Percentiles rank a stretch among this genome's conserved stretches.
These are phyloP conservation scores for Haplosporangium gracile DNA, from an alignment of 192 early-diverging fungal genomes.

Conservation along the genomic window DNA sequence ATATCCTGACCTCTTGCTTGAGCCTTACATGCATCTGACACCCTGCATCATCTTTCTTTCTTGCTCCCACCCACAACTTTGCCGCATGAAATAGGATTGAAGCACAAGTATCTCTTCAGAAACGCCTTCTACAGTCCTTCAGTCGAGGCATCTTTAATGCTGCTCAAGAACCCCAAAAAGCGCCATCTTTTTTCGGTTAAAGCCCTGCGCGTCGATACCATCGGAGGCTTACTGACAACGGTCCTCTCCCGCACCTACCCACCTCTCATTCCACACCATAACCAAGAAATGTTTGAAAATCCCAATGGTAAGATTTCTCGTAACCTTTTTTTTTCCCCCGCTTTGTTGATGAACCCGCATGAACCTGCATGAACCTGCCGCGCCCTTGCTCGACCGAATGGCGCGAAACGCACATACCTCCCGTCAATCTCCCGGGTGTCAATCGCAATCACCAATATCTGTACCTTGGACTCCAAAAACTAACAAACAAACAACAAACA, in stretches of 20 bases:
- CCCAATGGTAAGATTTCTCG: conserved; percentile 38
- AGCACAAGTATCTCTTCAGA: conserved; percentile 42
- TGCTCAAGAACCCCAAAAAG: conserved; percentile 15
- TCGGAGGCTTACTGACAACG: conserved; percentile 43
- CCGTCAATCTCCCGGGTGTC: background rate
- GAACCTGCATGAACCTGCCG: too few species aligned
- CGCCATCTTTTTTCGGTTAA: conserved; percentile 35
- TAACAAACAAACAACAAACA: background rate
- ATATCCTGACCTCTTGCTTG: background rate
- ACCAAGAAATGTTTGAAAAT: conserved; percentile 40
- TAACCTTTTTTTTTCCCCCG: background rate
- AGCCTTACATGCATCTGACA: background rate
- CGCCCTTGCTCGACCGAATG: background rate
- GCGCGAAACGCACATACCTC: background rate
- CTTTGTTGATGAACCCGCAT: background rate
- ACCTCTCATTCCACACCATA: conserved; percentile 29
- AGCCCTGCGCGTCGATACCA: conserved; percentile 49
- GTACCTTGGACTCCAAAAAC: background rate
- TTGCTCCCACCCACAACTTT: background rate
- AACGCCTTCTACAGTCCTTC: conserved; percentile 51
- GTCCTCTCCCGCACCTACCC: conserved; percentile 39
- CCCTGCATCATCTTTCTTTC: background rate
- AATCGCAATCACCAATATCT: background rate
- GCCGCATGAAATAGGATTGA: conserved; percentile 23
- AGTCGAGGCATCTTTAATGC: conserved; percentile 23